Evolutionary conservation across 2,329 filamentous ascomycete species (phyloP), one percentile per base, ranked within the genome.

Genomic region (Ophiosphaerella korrae): DNA sequence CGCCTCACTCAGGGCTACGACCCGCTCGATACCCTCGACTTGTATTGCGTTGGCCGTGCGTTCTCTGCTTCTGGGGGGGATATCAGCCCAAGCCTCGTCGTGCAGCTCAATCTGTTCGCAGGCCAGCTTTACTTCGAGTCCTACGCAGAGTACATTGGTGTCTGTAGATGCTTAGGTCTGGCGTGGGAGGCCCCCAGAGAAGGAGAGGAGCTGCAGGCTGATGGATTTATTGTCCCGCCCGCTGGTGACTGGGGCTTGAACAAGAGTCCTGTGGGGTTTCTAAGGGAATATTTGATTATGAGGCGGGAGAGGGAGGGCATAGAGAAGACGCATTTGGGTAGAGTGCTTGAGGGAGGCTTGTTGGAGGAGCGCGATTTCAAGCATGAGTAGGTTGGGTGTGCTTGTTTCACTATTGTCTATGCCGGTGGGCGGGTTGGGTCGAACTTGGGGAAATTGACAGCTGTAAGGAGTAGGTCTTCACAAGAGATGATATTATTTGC

Each of bases 51-150:
- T 6, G 26, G 26, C 11, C 7, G 26, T 29, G 26, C 26, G 26
- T 29, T 29, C 11, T 29, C 26, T 29, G 1, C 48, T 77, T 1
- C 73, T 58, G 1, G 42, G 53, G 2, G 11, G 3, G 1, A 23
- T 13, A n/a, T 46, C n/a, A 9, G 3, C 16, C 16, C 36, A 41
- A 47, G 36, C 31, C 38, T 14, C 7, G 62, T 74, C 0, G 70
- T 75, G 0, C 74, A 82, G 48, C 77, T 90, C 0, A 86, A 87
- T 40, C 68, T 90, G 0, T 89, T 90, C 47, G 77, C 87, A 0
- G 87, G 87, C 0, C 84, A 88, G 50, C 74, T 89, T 0, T 89
- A 89, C 58, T 72, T 89, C 13, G 64, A 62, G 0, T 77, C 75
- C 0, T 82, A 77, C 36, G 51, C 72, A 0, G 79, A 88, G 43